Conservation (phyloP, 2,329 filamentous ascomycete genomes). For the Diaporthe capsici region DNA sequence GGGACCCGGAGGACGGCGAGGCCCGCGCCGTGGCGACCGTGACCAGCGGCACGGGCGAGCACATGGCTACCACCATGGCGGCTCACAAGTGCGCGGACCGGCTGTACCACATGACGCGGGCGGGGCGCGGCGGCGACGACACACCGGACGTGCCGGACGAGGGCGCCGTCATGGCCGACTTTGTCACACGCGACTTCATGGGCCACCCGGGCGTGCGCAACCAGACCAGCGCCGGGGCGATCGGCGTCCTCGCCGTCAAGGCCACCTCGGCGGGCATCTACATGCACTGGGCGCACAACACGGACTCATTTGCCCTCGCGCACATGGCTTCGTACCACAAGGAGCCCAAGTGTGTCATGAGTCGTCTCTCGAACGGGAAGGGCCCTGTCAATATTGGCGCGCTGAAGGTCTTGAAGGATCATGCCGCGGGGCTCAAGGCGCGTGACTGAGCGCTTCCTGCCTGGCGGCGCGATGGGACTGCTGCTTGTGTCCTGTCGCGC, state of each 20-base stretch:
- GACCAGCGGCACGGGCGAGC: slow-evolving; percentile 95
- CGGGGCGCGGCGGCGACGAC: slow-evolving; percentile 71
- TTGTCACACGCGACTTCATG: slow-evolving; percentile 94
- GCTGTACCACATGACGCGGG: slow-evolving; percentile 79
- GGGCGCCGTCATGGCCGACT: slow-evolving; percentile 78
- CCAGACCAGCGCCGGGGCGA: slow-evolving; percentile 86
- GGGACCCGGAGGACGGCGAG: slow-evolving; percentile 77
- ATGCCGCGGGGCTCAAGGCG: neutral
- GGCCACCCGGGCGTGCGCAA: slow-evolving; percentile 86
- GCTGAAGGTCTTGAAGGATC: slow-evolving; percentile 58
- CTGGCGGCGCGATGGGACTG: neutral
- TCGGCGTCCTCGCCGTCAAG: slow-evolving; percentile 92
- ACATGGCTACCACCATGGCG: slow-evolving; percentile 96
- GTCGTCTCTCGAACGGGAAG: slow-evolving; percentile 72
- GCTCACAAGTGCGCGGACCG: slow-evolving; percentile 89
- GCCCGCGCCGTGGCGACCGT: slow-evolving; percentile 83
- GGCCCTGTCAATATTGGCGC: slow-evolving; percentile 65
- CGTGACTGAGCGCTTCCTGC: neutral
- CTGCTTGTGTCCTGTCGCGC: too few species aligned
- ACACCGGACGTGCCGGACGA: slow-evolving; percentile 78
- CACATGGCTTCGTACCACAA: slow-evolving; percentile 87
- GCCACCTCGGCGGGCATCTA: slow-evolving; percentile 82
- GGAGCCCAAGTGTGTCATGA: slow-evolving; percentile 88
- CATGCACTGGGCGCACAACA: slow-evolving; percentile 96
- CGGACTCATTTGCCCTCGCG: slow-evolving; percentile 87